Percentiles rank a stretch among this genome's conserved stretches.
phyloP scores from a whole-genome alignment of 1,284 basidiomycete genomes.

The Singerocomus rubriflavus region DNA sequence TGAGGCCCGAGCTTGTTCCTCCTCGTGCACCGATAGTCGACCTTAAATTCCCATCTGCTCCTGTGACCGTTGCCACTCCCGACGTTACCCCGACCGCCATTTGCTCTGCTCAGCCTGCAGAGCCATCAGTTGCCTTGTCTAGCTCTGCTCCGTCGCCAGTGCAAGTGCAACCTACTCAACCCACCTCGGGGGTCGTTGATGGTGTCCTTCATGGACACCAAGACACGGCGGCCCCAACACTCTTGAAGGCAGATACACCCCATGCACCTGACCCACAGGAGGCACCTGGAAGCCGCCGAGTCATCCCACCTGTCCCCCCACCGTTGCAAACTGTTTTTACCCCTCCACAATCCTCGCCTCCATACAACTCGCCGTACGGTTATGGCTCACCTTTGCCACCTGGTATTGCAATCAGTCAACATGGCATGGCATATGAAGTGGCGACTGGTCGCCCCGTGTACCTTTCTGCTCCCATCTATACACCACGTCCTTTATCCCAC shows the following conservation, averaged over 20 bases:
- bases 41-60: constrained; percentile 24
- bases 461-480: constrained; percentile 61
- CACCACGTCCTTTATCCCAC: constrained; percentile 60
- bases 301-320: constrained; percentile 43
- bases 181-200: constrained; percentile 12
- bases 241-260: constrained; percentile 32
- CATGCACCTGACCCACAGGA: constrained; percentile 22
- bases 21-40: constrained; percentile 32
- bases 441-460: constrained; percentile 76
- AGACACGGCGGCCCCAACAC: constrained; percentile 23
- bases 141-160: constrained; percentile 6
- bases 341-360: constrained; percentile 51
- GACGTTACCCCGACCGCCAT: constrained; percentile 2
- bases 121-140: constrained; percentile 7
- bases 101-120: constrained; percentile 11
- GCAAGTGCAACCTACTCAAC: constrained; percentile 12
- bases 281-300: constrained; percentile 17
- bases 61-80: neutral
- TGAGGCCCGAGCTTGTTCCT: constrained; percentile 43
- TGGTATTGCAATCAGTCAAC: constrained; percentile 68
- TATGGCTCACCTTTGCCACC: constrained; percentile 63
- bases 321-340: constrained; percentile 60
- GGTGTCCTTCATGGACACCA: constrained; percentile 28
- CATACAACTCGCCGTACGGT: constrained; percentile 60
- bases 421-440: constrained; percentile 74